Base-by-base conservation (phyloP, 257 asterid genomes). In the Fraxinus pennsylvanica region DNA sequence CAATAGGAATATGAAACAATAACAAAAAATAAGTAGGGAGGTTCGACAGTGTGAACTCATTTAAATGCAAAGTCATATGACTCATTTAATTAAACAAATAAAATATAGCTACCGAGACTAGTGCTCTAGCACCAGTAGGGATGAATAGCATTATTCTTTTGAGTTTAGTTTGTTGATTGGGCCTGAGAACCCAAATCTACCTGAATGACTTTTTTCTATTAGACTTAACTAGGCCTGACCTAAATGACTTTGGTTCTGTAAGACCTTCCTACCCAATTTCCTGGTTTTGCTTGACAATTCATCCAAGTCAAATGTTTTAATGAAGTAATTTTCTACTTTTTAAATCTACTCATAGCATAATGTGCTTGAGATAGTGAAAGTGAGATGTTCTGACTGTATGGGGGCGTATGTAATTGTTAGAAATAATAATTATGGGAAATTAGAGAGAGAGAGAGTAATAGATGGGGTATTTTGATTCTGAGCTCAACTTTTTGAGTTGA, bases 81-180 rank as follows among this genome's bases (percentile, higher is more conserved):
- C 1, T 33, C 6, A 33, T 33, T 33, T 33, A 33, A 33, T 33
- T 33, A 33, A 33, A 33, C 36, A 33, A 33, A 33, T 33, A 33
- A 33, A 33, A 33, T 33, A 33, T 33, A 33, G 36, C 36, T 33
- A 33, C 36, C 36, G 36, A 33, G 36, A 33, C 5, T 4, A 33
- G 36, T 33, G 5, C 5, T 33, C 36, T 33, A 33, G 36, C 36
- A 33, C 36, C 36, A 4, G 5, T 33, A 33, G 36, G 36, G 36
- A 33, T 33, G 6, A 33, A 33, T 33, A 33, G 0, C 36, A 33
- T 33, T 33, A 33, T 33, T 33, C 36, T 33, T 33, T 33, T 33
- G n/a, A 29, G 59, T 72, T 72, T 45, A 39, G 38, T 72, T 72
- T 4, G 65, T 72, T 72, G 63, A 27, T n/a, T 17, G 27, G 74